A percentile compares a stretch with the other conserved stretches of the same genome.
phyloP scores from a whole-genome alignment of 78 protist genomes.

The Tieghemostelium lacteum region DNA sequence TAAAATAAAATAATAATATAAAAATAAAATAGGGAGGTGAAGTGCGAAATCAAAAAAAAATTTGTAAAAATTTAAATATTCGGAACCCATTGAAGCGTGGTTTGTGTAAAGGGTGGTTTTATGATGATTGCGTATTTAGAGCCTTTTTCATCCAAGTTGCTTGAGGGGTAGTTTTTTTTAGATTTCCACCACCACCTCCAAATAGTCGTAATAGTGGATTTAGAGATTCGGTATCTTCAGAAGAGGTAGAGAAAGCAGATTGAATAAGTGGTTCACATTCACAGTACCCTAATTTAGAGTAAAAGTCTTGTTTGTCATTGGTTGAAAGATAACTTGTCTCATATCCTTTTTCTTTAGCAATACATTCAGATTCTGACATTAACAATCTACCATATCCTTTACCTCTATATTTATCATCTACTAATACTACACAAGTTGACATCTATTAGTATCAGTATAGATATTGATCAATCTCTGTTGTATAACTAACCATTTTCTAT shows the following conservation, averaged over 20 bases:
- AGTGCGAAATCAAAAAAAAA: too few relatives aligned
- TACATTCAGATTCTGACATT: neutral
- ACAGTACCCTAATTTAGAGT: neutral
- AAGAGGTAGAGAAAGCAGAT: neutral
- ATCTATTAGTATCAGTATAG: too few relatives aligned
- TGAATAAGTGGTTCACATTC: slow-evolving; percentile 21
- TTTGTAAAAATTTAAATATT: too few relatives aligned
- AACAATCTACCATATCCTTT: slow-evolving; percentile 22
- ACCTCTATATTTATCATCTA: slow-evolving; percentile 8
- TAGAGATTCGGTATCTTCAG: neutral
- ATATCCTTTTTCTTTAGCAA: slow-evolving; percentile 2
- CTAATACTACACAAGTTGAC: neutral
- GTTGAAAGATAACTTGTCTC: slow-evolving; percentile 3
- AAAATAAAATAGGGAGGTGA: too few relatives aligned
- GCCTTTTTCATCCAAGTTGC: slow-evolving; percentile 15
- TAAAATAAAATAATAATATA: too few relatives aligned
- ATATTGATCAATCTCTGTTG: too few relatives aligned
- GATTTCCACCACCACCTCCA: slow-evolving; percentile 8
- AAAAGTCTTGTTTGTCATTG: slow-evolving; percentile 22
- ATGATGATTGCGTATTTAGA: too few relatives aligned
- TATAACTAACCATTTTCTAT: slow-evolving; percentile 23
- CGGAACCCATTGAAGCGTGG: too few relatives aligned
- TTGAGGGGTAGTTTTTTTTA: neutral
- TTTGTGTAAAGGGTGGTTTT: too few relatives aligned
- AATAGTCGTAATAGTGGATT: slow-evolving; percentile 3